phyloP scores from a whole-genome alignment of 495 filamentous ascomycete species.

The Neurospora sp. region DNA sequence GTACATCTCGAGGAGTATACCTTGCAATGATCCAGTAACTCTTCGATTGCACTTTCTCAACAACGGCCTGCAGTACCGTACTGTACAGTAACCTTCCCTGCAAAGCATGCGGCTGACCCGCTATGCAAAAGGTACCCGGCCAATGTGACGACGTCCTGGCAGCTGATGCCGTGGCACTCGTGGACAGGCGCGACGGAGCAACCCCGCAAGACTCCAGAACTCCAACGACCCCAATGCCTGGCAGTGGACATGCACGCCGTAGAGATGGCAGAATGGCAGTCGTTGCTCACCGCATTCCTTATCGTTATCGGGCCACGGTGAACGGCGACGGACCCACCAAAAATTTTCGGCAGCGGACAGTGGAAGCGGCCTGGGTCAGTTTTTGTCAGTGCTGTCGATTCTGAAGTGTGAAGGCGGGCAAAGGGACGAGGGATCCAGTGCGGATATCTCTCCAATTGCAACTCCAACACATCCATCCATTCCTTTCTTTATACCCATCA shows the following conservation, averaged over 20 bases:
- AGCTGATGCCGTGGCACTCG: neutral
- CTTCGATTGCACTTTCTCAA: neutral
- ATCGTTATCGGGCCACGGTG: conserved; percentile 18
- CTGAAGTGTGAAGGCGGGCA: conserved; percentile 10
- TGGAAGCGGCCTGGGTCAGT: conserved; percentile 7
- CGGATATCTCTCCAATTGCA: conserved; percentile 14
- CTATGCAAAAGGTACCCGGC: neutral
- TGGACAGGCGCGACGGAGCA: neutral
- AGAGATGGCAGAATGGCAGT: neutral
- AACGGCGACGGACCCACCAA: conserved; percentile 13
- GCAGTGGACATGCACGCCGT: neutral
- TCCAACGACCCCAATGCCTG: neutral
- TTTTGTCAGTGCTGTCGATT: neutral
- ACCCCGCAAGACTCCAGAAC: neutral
- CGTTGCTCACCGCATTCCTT: conserved; percentile 15
- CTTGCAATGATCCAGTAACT: neutral
- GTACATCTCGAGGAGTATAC: neutral
- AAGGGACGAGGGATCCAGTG: conserved; percentile 5
- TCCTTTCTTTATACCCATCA: neutral
- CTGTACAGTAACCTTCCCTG: neutral
- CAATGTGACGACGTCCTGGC: neutral
- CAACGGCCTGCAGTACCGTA: neutral
- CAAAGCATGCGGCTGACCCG: neutral
- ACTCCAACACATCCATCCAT: neutral
- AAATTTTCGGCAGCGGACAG: conserved; percentile 15